Percentiles rank a stretch among this genome's conserved stretches.
phyloP scores from a whole-genome alignment of 495 filamentous ascomycete genomes.

The Penicillium tannophilum region DNA sequence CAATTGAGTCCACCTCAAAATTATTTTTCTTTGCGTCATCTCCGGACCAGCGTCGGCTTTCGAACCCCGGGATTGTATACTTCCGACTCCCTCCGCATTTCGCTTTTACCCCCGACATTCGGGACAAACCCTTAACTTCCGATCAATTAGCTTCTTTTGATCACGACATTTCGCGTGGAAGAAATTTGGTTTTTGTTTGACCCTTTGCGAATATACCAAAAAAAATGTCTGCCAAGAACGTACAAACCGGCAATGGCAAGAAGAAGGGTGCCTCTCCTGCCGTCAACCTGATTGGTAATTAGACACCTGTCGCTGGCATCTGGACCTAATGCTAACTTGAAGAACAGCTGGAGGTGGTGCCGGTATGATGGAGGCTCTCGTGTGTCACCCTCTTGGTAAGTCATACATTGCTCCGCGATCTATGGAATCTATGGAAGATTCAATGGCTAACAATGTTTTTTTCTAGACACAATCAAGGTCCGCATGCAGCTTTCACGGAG shows the following conservation, averaged over 20 bases:
- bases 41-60: conserved; percentile 6
- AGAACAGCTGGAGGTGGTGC: conserved; percentile 88
- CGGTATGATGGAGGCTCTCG: conserved; percentile 98
- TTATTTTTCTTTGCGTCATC: conserved; percentile 6
- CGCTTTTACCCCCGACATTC: conserved; percentile 19
- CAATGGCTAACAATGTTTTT: conserved; percentile 22
- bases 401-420: conserved; percentile 30
- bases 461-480: conserved; percentile 91
- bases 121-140: conserved; percentile 12
- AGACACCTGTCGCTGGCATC: conserved; percentile 1
- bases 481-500: conserved; percentile 97
- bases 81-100: conserved; percentile 30
- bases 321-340: conserved; percentile 27
- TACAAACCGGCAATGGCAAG: conserved; percentile 65
- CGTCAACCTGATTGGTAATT: conserved; percentile 87
- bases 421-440: conserved; percentile 4
- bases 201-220: conserved; percentile 2
- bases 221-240: conserved; percentile 63
- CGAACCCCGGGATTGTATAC: conserved; percentile 31
- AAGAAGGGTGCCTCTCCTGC: conserved; percentile 78
- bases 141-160: conserved; percentile 11
- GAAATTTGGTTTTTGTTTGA: conserved; percentile 1
- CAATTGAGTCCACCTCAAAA: conserved; percentile 4
- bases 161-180: conserved; percentile 2
- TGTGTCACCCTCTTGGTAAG: conserved; percentile 91